Base-by-base conservation (phyloP, 1,139 yeast species). In the Nakaseomyces glabratus region DNA sequence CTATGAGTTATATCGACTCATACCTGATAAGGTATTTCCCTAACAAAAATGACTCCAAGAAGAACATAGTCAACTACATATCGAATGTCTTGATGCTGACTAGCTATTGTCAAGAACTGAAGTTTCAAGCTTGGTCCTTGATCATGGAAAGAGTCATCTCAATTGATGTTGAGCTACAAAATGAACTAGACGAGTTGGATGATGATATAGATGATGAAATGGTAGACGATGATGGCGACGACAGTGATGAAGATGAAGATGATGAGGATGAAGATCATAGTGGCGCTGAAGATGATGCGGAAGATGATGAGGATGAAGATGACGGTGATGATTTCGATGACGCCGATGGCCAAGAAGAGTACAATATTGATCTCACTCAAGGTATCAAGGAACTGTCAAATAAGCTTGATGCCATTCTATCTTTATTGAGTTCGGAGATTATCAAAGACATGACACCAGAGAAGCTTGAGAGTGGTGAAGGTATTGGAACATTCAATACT, bases 81-180 rank as follows among this genome's bases (percentile, higher is more conserved):
- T 58, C 63, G 13, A 86, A 88, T 52, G 55, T 84, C 34, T 61
- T 88, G 35, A 53, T 56, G 22, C 57, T 82, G 24, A 62, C 76
- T 19, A 64, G 66, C 8, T 88, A 88, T 55, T 82, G 90, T 45
- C 74, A 76, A 4, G 95, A 85, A 47, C 63, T 85, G 43, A 73
- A 76, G 46, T 71, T 72, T 45, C 73, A 75, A 36, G 68, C 82
- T 6, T 88, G 96, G 96, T 79, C 80, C 19, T 60, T 84, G 39
- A 67, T 88, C 15, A 64, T 85, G 29, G 95, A 88, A 56, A 73
- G 76, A 44, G 70, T 84, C 37, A 85, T 90, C 41, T 82, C 85
- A 47, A 65, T 90, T 30, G 98, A 90, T 59, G 95, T 88, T n/a
- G 97, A 86, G 57, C 65, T 88, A 41, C 95, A 85, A 52, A 86